phyloP scores from a whole-genome alignment of 2,329 filamentous ascomycete genomes.

The Colletotrichum scovillei region DNA sequence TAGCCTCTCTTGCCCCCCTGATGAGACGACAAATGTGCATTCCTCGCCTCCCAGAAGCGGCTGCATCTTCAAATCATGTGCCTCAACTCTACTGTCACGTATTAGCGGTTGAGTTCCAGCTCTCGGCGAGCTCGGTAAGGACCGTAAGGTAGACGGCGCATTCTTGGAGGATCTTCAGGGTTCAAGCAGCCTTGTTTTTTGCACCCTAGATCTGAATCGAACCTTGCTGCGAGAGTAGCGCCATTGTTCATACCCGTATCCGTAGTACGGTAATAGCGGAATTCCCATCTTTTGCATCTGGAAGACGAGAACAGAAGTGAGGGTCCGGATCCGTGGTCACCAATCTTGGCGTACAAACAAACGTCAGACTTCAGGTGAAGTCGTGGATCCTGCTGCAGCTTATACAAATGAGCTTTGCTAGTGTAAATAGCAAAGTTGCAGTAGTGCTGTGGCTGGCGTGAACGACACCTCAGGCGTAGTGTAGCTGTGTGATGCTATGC shows the following conservation, averaged over 20 bases:
- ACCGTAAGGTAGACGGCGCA: background rate
- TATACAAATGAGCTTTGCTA: background rate
- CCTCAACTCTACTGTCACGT: background rate
- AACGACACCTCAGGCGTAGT: constrained; percentile 8
- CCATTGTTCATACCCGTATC: background rate
- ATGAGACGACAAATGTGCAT: constrained; percentile 19
- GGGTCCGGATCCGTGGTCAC: background rate
- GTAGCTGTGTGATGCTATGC: background rate
- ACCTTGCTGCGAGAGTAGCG: constrained; percentile 22
- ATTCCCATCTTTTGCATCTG: background rate
- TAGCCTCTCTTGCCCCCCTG: background rate
- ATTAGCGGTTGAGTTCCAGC: constrained; percentile 2
- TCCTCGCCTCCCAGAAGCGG: constrained; percentile 4
- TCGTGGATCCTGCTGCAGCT: constrained; percentile 16
- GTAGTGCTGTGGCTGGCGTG: constrained; percentile 20
- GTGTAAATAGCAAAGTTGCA: constrained; percentile 9
- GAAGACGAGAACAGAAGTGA: background rate
- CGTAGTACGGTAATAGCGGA: background rate
- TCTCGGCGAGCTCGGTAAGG: constrained; percentile 22
- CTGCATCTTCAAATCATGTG: constrained; percentile 31
- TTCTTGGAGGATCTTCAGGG: constrained; percentile 33
- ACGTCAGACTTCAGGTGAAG: constrained; percentile 4
- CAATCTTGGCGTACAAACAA: constrained; percentile 4
- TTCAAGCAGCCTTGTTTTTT: constrained; percentile 29
- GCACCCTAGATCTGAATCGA: background rate